Percentiles rank a stretch among this genome's conserved stretches.
Conservation (phyloP, 2,329 filamentous ascomycete species). For the Pseudogymnoascus sp. region DNA sequence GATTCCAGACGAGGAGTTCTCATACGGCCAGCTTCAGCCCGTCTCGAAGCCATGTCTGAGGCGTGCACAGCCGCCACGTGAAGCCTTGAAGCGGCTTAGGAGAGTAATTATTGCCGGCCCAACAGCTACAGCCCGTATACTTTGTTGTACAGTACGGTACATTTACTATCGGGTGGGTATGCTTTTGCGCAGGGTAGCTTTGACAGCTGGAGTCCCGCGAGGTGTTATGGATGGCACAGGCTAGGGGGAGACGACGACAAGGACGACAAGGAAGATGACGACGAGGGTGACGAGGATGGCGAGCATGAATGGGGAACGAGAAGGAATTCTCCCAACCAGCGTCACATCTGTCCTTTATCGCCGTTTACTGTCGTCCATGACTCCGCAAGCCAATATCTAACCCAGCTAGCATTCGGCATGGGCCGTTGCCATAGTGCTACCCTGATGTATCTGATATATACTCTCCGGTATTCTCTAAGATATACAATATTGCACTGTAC, state of each 20-base stretch:
- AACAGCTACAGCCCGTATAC: background rate
- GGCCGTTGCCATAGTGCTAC: background rate
- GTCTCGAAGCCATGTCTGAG: background rate
- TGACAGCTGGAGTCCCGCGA: background rate
- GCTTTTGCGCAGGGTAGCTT: background rate
- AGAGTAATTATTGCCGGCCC: constrained; percentile 1
- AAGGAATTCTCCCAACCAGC: background rate
- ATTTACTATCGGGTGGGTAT: background rate
- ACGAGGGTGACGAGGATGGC: background rate
- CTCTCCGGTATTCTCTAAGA: background rate
- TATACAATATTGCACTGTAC: background rate
- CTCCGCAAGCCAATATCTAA: background rate
- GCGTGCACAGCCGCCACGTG: background rate
- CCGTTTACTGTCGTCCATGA: background rate
- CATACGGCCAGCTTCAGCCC: background rate
- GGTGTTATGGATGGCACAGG: background rate
- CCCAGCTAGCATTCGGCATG: background rate
- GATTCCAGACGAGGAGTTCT: background rate
- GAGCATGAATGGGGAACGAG: background rate
- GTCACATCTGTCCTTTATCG: background rate
- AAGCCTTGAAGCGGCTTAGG: background rate
- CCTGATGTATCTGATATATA: background rate
- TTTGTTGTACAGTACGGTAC: background rate
- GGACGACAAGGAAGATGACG: background rate
- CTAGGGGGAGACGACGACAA: background rate